These are phyloP conservation scores for Globisporangium spiculum DNA, from an alignment of 352 stramenopile genomes.

Conservation along the genomic window DNA sequence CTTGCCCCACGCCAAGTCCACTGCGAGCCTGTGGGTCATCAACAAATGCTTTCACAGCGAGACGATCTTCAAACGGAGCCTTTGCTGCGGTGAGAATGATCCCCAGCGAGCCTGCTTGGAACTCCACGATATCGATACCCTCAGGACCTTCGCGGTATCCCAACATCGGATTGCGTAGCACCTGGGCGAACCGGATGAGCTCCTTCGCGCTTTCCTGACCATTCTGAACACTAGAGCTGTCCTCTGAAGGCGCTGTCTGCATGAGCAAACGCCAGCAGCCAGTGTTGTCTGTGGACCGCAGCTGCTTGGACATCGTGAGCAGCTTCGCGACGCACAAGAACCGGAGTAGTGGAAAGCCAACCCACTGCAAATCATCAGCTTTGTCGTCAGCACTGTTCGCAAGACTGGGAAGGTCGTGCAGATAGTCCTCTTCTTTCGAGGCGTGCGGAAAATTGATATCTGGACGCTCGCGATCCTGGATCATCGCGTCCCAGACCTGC, in stretches of 20 bases:
- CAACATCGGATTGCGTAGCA: conserved; percentile 59
- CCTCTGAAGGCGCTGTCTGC: conserved; percentile 28
- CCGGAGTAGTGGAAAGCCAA: conserved; percentile 63
- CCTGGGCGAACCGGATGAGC: conserved; percentile 46
- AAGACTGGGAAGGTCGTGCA: conserved; percentile 38
- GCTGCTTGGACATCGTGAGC: conserved; percentile 45
- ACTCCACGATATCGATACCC: conserved; percentile 58
- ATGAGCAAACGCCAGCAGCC: conserved; percentile 75
- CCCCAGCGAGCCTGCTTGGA: conserved; percentile 58
- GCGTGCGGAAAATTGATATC: conserved; percentile 38
- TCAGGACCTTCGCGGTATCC: conserved; percentile 29
- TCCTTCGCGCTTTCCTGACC: conserved; percentile 22
- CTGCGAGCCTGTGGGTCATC: conserved; percentile 28
- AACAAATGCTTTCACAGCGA: conserved; percentile 79
- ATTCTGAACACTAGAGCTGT: conserved; percentile 18
- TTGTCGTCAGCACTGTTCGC: conserved; percentile 8
- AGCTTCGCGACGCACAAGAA: conserved; percentile 70
- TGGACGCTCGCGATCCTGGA: conserved; percentile 33
- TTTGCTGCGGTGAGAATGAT: conserved; percentile 63
- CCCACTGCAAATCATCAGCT: conserved; percentile 29
- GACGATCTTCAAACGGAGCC: conserved; percentile 39
- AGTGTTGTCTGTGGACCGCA: conserved; percentile 62
- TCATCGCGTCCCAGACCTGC: conserved; percentile 69
- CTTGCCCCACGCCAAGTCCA: conserved; percentile 40
- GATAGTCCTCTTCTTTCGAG: conserved; percentile 32